These are phyloP conservation scores for Naganishia cerealis DNA, from an alignment of 1,284 basidiomycete species.

Conservation along the genomic window DNA sequence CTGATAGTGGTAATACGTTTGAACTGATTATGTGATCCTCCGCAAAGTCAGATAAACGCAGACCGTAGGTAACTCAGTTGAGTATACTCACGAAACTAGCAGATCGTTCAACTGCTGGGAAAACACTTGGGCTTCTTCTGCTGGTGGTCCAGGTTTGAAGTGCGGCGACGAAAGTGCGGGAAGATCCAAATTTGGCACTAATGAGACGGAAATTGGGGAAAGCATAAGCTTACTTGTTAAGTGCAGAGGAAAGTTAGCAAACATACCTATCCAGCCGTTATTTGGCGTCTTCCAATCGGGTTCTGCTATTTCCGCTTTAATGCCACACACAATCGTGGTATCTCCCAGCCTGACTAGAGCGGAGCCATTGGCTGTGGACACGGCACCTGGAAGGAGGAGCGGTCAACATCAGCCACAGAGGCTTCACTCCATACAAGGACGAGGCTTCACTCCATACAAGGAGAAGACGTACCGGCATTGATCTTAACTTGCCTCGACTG, in stretches of 20 bases:
- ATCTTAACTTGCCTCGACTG: constrained; percentile 69
- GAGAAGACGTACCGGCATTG: constrained; percentile 65
- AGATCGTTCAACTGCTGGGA: constrained; percentile 77
- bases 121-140: constrained; percentile 84
- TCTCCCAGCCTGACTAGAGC: constrained; percentile 83
- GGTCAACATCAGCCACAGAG: background rate
- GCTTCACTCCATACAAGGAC: too few species aligned
- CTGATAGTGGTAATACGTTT: constrained; percentile 64
- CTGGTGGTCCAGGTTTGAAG: constrained; percentile 91
- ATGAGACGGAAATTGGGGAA: background rate
- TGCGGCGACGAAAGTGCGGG: constrained; percentile 86
- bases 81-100: constrained; percentile 63
- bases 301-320: constrained; percentile 90
- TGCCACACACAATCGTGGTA: constrained; percentile 86
- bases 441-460: background rate
- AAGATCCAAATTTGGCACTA: constrained; percentile 84
- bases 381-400: constrained; percentile 62
- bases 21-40: constrained; percentile 58
- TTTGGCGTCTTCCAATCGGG: constrained; percentile 73
- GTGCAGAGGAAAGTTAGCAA: background rate
- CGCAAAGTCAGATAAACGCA: background rate
- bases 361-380: constrained; percentile 86
- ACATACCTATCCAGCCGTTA: constrained; percentile 76
- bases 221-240: background rate
- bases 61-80: constrained; percentile 39